Base-by-base conservation (phyloP, 495 filamentous ascomycete genomes). In the Parathielavia hyrcaniae region DNA sequence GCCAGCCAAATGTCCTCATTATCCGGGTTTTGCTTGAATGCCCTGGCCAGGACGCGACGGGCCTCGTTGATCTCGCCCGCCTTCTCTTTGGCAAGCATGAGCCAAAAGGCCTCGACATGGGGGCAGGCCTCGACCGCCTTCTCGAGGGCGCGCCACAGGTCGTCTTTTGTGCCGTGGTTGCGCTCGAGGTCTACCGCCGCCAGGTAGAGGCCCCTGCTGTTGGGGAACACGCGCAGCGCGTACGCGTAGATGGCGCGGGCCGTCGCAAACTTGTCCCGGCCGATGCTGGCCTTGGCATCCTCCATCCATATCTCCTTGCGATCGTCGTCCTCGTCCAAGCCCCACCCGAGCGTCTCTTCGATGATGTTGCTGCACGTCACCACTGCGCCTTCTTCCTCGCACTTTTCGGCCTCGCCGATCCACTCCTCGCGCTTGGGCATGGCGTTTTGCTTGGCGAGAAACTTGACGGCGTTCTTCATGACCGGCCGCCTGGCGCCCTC, bases 391-490 rank as follows among this genome's bases (percentile, higher is more conserved):
- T 97, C 93, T 44, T 88, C 86, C 72, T 99, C 93, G 69, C 93
- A 96, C 61, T 87, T 90, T 69, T 97, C 91, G 0, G 93, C 95
- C 71, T 97, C 90, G 4, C 81, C 79, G 44, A 99, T 92, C 93
- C 93, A 99, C 61, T 97, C 91, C 63, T 99, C 93, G 43, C 93
- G 84, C 67, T 95, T 92, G 41, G 92, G 77, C 93, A 99, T 97
- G 12, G 93, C 93, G 39, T 90, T 91, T 58, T 95, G 90, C 61
- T 86, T 86, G 19, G 86, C 90, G 20, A 99, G 79, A n/a, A 89
- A 85, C 66, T 93, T 88, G 19, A 96, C 81, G 56, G 90, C 93
- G 73, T 88, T 86, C 61, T 90, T 93, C 90, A 99, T 96, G 17
- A 97, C 88, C 61, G 90, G 91, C 52, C 90, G 79, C 69, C 86